Evolutionary conservation across 2,329 filamentous ascomycete genomes (phyloP).

Genomic region (Colletotrichum sp.): DNA sequence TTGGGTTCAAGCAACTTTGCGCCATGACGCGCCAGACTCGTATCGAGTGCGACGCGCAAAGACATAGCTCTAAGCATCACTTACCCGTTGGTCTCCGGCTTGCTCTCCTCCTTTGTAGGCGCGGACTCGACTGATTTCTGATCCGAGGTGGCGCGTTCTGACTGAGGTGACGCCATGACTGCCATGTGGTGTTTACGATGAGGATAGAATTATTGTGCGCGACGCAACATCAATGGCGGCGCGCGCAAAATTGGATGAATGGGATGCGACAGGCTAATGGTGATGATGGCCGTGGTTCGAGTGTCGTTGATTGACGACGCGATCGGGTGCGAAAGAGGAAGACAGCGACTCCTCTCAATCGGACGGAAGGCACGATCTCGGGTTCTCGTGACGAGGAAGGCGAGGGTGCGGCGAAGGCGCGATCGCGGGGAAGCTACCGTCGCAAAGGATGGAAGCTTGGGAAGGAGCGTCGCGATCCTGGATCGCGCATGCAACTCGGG

Average conservation of each 20-base stretch:
- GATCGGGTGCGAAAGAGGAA: neutral
- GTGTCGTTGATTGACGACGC: neutral
- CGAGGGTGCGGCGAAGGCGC: neutral
- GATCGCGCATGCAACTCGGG: neutral
- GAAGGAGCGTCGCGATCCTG: neutral
- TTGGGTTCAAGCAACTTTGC: neutral
- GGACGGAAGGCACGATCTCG: neutral
- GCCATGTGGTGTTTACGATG: constrained; percentile 46
- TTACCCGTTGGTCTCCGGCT: constrained; percentile 43
- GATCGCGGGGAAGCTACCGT: neutral
- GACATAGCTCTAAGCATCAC: constrained; percentile 22
- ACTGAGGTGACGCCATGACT: constrained; percentile 57
- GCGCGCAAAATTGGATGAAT: neutral
- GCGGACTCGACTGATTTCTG: constrained; percentile 48
- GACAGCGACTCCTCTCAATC: neutral
- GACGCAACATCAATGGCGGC: constrained; percentile 41
- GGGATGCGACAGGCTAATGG: neutral
- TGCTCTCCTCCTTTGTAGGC: constrained; percentile 34
- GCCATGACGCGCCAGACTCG: constrained; percentile 14
- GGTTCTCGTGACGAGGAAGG: neutral
- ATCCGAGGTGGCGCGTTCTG: constrained; percentile 47
- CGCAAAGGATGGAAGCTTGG: neutral
- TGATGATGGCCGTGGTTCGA: neutral
- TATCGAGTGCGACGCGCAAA: constrained; percentile 6
- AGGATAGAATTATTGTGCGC: constrained; percentile 29